Evolutionary conservation across 139 green algal species (phyloP).

Genomic region (Protoeuglena noctilucae): DNA sequence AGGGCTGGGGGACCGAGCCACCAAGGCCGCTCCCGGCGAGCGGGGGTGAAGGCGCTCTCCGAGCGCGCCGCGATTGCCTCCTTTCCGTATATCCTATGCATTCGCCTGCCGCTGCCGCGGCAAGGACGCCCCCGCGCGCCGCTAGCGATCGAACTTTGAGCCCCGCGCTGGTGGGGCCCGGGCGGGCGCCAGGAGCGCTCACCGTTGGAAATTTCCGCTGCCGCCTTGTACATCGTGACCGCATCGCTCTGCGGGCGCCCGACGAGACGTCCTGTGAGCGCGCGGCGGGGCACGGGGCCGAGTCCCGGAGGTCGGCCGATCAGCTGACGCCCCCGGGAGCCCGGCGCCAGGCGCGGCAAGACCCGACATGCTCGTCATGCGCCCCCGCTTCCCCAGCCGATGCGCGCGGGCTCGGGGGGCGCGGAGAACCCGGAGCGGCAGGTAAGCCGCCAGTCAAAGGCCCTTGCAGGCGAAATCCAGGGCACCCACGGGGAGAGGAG

Average conservation of each 20-base stretch:
- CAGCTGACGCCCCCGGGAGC: background rate
- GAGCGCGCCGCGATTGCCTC: background rate
- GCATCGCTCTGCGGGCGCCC: slow-evolving; percentile 58
- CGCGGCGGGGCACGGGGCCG: background rate
- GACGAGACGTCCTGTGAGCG: slow-evolving; percentile 4
- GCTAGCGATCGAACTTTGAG: background rate
- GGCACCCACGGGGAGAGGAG: background rate
- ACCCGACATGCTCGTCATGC: no score
- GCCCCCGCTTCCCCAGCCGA: background rate
- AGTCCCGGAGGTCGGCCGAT: background rate
- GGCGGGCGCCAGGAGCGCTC: no score
- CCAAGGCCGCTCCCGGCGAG: slow-evolving; percentile 1
- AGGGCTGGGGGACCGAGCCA: slow-evolving; percentile 5
- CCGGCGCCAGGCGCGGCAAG: background rate
- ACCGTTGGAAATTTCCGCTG: slow-evolving; percentile 93
- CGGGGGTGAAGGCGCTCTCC: background rate
- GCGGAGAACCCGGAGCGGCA: background rate
- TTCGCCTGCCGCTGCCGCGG: background rate
- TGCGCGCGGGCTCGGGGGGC: background rate
- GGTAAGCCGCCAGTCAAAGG: background rate
- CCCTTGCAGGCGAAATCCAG: no score
- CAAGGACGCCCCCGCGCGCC: background rate
- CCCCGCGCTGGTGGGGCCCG: background rate
- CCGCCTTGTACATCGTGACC: slow-evolving; percentile 98
- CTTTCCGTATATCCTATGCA: background rate